Percentiles rank a stretch among this genome's conserved stretches.
Conservation (phyloP, 257 asterid species). For the Penstemon davidsonii region DNA sequence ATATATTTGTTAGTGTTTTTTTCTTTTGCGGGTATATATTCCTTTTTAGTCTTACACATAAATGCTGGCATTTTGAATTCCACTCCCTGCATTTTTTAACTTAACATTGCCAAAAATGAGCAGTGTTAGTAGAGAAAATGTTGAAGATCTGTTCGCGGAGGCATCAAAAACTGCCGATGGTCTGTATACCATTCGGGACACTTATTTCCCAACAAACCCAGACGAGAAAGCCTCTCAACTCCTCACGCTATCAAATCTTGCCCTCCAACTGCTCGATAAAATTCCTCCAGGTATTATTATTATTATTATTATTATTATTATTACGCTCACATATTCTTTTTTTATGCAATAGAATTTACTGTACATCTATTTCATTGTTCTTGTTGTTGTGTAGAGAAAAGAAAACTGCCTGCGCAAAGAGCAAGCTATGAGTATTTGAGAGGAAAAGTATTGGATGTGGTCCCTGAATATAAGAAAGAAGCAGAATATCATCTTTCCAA, state of each 20-base stretch:
- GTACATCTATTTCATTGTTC: slow-evolving; percentile 2
- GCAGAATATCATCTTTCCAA: slow-evolving; percentile 97
- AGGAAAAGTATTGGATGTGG: slow-evolving; percentile 79
- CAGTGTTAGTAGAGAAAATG: slow-evolving; percentile 33
- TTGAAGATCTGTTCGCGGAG: slow-evolving; percentile 54
- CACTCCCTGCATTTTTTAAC: neutral
- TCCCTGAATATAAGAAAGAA: slow-evolving; percentile 77
- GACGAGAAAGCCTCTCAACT: slow-evolving; percentile 57
- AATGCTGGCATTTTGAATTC: no score
- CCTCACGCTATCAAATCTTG: slow-evolving; percentile 41
- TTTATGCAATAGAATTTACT: neutral
- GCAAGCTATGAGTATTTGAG: slow-evolving; percentile 78
- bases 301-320: slow-evolving; percentile 14
- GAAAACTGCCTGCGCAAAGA: slow-evolving; percentile 67
- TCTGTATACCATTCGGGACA: slow-evolving; percentile 60
- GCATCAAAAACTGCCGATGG: slow-evolving; percentile 53
- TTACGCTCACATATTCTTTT: neutral
- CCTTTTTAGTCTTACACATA: no score
- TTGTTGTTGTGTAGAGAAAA: slow-evolving; percentile 54
- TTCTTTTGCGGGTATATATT: no score
- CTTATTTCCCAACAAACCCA: slow-evolving; percentile 57
- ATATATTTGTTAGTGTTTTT: neutral
- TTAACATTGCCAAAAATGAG: slow-evolving; percentile 33
- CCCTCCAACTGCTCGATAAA: slow-evolving; percentile 58
- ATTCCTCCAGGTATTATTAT: slow-evolving; percentile 58